phyloP scores from a whole-genome alignment of 805 yeast species.

The Zygosaccharomyces rouxii region DNA sequence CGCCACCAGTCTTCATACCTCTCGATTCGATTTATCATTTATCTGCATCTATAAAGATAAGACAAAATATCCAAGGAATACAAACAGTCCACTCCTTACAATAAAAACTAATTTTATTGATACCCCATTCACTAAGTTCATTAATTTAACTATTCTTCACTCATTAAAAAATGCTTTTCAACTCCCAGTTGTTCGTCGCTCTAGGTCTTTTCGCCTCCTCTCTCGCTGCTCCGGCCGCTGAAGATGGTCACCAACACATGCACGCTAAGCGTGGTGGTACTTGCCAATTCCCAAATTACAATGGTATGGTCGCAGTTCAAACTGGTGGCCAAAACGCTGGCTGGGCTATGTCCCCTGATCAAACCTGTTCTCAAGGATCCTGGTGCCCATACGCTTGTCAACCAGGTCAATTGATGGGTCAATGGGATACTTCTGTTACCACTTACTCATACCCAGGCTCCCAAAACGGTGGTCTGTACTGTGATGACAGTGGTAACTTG shows the following conservation, averaged over 20 bases:
- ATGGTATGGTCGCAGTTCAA: slow-evolving; percentile 69
- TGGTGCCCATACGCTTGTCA: slow-evolving; percentile 93
- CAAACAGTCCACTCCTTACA: slow-evolving; percentile 3
- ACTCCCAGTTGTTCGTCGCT: slow-evolving; percentile 9
- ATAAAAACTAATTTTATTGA: neutral
- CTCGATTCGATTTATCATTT: neutral
- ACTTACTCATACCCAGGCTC: slow-evolving; percentile 72
- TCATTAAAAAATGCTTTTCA: slow-evolving; percentile 12
- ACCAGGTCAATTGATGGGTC: slow-evolving; percentile 81
- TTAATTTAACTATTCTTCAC: slow-evolving; percentile 3
- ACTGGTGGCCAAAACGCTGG: slow-evolving; percentile 59
- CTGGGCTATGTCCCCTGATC: slow-evolving; percentile 83
- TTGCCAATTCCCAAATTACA: slow-evolving; percentile 65
- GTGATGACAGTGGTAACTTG: slow-evolving; percentile 65
- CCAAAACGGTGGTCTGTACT: slow-evolving; percentile 76
- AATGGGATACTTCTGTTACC: slow-evolving; percentile 80
- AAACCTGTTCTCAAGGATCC: slow-evolving; percentile 64
- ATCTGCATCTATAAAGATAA: neutral
- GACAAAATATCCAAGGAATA: neutral
- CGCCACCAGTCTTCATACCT: neutral
- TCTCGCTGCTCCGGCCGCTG: slow-evolving; percentile 19
- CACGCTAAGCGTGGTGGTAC: slow-evolving; percentile 35
- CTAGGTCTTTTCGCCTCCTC: slow-evolving; percentile 10
- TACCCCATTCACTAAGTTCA: neutral
- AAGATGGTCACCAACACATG: slow-evolving; percentile 21